Evolutionary conservation across 176 grass and related monocot genomes (phyloP).

Genomic region (Cenchrus americanus): DNA sequence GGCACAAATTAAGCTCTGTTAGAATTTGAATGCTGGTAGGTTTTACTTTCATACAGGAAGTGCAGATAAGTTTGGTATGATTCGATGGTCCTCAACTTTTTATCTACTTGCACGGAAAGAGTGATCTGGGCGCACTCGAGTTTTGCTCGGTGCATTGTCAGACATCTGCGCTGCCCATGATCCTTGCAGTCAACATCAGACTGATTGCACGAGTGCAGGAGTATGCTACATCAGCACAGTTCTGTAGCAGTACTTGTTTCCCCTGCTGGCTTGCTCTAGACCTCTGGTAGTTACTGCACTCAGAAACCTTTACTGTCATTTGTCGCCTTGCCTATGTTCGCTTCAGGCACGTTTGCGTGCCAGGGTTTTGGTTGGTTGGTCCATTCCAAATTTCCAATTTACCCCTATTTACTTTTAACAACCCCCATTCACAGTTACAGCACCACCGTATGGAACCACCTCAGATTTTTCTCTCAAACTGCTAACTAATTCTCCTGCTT

Average conservation of each 20-base stretch:
- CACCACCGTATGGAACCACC: background rate
- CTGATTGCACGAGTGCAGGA: conserved; percentile 25
- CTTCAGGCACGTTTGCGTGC: background rate
- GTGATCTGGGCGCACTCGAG: conserved; percentile 3
- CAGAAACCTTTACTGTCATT: conserved; percentile 17
- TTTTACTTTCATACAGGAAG: background rate
- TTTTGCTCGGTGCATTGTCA: conserved; percentile 21
- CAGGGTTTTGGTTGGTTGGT: background rate
- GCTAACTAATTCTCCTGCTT: no score
- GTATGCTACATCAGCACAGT: conserved; percentile 23
- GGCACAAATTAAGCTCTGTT: background rate
- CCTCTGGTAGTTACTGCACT: background rate
- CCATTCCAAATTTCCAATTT: background rate
- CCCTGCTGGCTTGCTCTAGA: background rate
- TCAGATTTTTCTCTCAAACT: background rate
- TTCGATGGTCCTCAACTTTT: background rate
- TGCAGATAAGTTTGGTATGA: background rate
- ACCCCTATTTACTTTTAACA: background rate
- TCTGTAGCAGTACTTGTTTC: conserved; percentile 12
- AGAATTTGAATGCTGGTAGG: background rate
- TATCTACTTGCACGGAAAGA: conserved; percentile 11
- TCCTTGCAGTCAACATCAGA: conserved; percentile 33
- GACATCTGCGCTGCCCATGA: conserved; percentile 21
- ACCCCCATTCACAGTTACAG: background rate
- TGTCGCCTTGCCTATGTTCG: conserved; percentile 16